These are phyloP conservation scores for Medicago ruthenica DNA, from an alignment of 306 rosid genomes.

Conservation along the genomic window DNA sequence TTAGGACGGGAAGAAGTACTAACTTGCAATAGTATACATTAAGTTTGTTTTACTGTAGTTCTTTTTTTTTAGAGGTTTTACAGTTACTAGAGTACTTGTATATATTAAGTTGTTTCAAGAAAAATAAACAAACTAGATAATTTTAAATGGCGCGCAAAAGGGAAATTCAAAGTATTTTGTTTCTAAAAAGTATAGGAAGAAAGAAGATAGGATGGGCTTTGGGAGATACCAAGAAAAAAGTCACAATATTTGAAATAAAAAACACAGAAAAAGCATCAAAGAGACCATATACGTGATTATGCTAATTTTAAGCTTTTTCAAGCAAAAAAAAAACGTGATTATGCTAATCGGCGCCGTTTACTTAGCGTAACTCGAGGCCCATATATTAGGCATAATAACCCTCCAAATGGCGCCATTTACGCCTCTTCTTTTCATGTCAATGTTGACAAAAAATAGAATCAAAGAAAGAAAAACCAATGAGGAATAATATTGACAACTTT, in stretches of 20 bases:
- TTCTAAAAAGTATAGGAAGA: slow-evolving; percentile 45
- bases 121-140: neutral
- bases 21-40: no score
- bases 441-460: slow-evolving; percentile 32
- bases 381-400: neutral
- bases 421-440: slow-evolving; percentile 56
- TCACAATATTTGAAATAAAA: slow-evolving; percentile 43
- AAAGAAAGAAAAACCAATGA: neutral
- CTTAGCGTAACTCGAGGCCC: slow-evolving; percentile 57
- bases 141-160: slow-evolving; percentile 12
- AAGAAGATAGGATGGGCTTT: slow-evolving; percentile 42
- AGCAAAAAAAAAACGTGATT: neutral
- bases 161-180: slow-evolving; percentile 35
- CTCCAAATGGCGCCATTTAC: slow-evolving; percentile 59
- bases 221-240: slow-evolving; percentile 45
- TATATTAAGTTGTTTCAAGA: no score
- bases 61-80: no score
- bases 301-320: slow-evolving; percentile 10
- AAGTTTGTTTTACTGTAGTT: no score
- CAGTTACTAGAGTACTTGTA: no score
- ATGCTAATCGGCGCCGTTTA: slow-evolving; percentile 58
- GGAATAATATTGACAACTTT: slow-evolving; percentile 33
- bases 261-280: slow-evolving; percentile 32
- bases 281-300: slow-evolving; percentile 4
- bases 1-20: no score